Conservation (phyloP, 352 stramenopile genomes). For the Pythium phragmiticola region DNA sequence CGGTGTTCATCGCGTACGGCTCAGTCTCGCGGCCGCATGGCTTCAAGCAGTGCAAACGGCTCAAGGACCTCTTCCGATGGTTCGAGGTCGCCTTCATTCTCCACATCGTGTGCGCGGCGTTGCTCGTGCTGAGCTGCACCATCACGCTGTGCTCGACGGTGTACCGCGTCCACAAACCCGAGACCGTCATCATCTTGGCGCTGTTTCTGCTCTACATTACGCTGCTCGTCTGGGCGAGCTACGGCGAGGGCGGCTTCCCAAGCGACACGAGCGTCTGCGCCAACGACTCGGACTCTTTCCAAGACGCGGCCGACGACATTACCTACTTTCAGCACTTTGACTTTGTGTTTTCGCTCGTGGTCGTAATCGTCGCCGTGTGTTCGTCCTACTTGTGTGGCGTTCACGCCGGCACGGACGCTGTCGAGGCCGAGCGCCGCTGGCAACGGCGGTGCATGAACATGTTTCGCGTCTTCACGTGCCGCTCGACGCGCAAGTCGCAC, state of each 20-base stretch:
- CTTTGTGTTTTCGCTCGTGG: conserved; percentile 52
- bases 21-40: conserved; percentile 38
- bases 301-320: conserved; percentile 58
- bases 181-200: conserved; percentile 54
- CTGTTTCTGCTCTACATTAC: conserved; percentile 59
- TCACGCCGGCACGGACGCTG: conserved; percentile 50
- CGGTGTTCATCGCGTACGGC: conserved; percentile 57
- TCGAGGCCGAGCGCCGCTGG: conserved; percentile 62
- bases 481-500: conserved; percentile 29
- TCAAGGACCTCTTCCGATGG: conserved; percentile 60
- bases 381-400: conserved; percentile 71
- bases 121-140: conserved; percentile 40
- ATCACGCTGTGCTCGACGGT: conserved; percentile 56
- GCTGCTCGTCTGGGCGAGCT: conserved; percentile 56
- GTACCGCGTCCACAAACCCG: conserved; percentile 50
- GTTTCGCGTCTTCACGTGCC: conserved; percentile 60
- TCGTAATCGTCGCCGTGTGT: conserved; percentile 40
- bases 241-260: conserved; percentile 53
- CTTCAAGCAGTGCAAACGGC: conserved; percentile 39
- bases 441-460: conserved; percentile 61
- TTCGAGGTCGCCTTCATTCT: conserved; percentile 52
- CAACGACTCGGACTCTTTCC: conserved; percentile 51
- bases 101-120: conserved; percentile 37
- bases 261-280: conserved; percentile 48
- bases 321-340: conserved; percentile 70